Evolutionary conservation across 306 rosid genomes (phyloP), one percentile per base, ranked within the genome.

Genomic region (peach (Prunus persica)): DNA sequence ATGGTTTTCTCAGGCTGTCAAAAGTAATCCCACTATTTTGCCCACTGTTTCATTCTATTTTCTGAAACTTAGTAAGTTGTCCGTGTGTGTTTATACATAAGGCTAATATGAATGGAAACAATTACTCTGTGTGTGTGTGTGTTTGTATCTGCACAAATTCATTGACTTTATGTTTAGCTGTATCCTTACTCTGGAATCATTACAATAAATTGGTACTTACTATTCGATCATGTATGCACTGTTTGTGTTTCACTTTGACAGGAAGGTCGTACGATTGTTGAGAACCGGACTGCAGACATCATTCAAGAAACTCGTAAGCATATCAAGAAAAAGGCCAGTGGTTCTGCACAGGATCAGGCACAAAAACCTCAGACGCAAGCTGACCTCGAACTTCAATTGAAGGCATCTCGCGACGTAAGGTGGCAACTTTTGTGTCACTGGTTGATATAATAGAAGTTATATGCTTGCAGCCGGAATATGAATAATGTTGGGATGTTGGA

Each of bases 401-500:
- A 91, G 91, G 98, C 98, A 79, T 93, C 97, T 81, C 92, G 97
- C 88, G 97, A 91, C 91, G 94, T 91, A 89, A 91, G 97, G 97
- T 91, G 93, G 94, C 93, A 87, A 90, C 91, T 85, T 63, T 19
- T 93, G 89, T 89, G 87, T 92, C 79, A 78, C 90, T 88, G 84
- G 88, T 90, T 86, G 55, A 78, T 89, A 83, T 78, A 76, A 75
- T 82, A 76, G 67, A 80, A 64, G 25, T 76, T 70, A 38, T 47
- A 16, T 72, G 62, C 30, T 63, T 77, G 71, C 76, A n/a, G 64
- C 9, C 7, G 16, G 41, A 34, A 72, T 51, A 28, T 70, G 55
- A n/a, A 43, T 41, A 58, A 66, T 57, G 18, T 50, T 46, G 22
- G 68, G 28, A 28, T 58, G 15, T 38, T 18, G 49, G 50, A 27